A percentile compares a stretch with the other conserved stretches of the same genome.
These are phyloP conservation scores for Bacidia gigantensis DNA, from an alignment of 495 filamentous ascomycete species.

Conservation along the genomic window DNA sequence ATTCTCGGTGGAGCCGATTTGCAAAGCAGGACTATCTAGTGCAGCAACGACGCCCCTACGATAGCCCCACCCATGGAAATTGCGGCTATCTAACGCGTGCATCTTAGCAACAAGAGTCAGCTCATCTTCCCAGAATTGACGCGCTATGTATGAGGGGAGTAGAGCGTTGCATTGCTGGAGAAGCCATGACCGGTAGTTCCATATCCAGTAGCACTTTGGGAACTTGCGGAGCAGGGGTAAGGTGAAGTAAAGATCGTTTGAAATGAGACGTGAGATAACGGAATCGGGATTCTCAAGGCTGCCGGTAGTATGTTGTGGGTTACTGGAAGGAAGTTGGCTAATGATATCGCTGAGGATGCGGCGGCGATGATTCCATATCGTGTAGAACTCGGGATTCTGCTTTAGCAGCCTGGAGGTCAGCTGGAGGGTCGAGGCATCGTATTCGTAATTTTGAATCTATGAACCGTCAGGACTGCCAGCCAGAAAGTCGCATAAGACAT, in stretches of 20 bases:
- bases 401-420: slow-evolving; percentile 69
- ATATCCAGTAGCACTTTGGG: slow-evolving; percentile 99
- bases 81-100: slow-evolving; percentile 72
- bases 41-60: slow-evolving; percentile 56
- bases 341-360: slow-evolving; percentile 42
- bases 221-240: slow-evolving; percentile 69
- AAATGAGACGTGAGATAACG: slow-evolving; percentile 35
- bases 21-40: slow-evolving; percentile 43
- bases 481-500: slow-evolving; percentile 22
- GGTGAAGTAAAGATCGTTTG: slow-evolving; percentile 61
- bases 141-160: slow-evolving; percentile 39
- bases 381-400: slow-evolving; percentile 95
- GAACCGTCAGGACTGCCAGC: background rate
- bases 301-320: background rate
- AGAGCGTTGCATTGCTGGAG: slow-evolving; percentile 53
- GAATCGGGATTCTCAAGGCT: slow-evolving; percentile 11
- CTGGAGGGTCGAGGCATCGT: slow-evolving; percentile 50
- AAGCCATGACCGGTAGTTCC: slow-evolving; percentile 91
- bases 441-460: slow-evolving; percentile 44
- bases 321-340: background rate
- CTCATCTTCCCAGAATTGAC: slow-evolving; percentile 68
- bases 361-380: slow-evolving; percentile 91
- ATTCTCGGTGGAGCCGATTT: background rate
- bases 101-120: slow-evolving; percentile 71
- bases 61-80: slow-evolving; percentile 97